Base-by-base conservation (phyloP, 257 asterid genomes). In the Penstemon barbatus region DNA sequence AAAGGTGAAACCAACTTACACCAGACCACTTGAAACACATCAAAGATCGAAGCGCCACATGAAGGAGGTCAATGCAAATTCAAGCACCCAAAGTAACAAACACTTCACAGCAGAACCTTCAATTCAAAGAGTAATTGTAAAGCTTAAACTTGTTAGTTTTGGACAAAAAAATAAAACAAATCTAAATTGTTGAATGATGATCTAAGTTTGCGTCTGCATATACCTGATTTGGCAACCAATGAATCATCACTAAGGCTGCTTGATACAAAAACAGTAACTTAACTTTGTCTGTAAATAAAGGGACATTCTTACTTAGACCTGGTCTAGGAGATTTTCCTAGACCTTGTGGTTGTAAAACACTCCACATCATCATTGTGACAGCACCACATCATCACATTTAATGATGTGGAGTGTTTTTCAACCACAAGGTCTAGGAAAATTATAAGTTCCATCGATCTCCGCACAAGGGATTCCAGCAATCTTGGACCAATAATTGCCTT, bases 401-500 rank as follows among this genome's bases (percentile, higher is more conserved):
- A n/a, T n/a, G n/a, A n/a, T n/a, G n/a, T n/a, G n/a, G n/a, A n/a
- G n/a, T n/a, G n/a, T n/a, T n/a, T n/a, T n/a, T n/a, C n/a, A n/a
- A n/a, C n/a, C n/a, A n/a, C n/a, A n/a, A n/a, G n/a, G n/a, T n/a
- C n/a, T n/a, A n/a, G n/a, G n/a, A n/a, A n/a, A n/a, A n/a, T n/a
- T n/a, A 19, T 19, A 33, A 6, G 61, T 33, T 55, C 38, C 61
- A 55, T 57, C 40, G 5, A 57, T 36, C 63, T 36, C 45, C 7
- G 37, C 63, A 33, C 63, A 57, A 57, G 63, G 63, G 10, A 57
- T 57, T 4, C 63, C 79, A 56, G 80, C 69, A 15, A 81, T 81
- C 81, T 61, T 71, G 42, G 66, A 59, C 85, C 85, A 80, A 74
- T 66, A 63, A 10, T 77, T 82, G 1, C 82, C 85, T 59, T 3